phyloP scores from a whole-genome alignment of 2,329 filamentous ascomycete species.

The Fusarium denticulatum region DNA sequence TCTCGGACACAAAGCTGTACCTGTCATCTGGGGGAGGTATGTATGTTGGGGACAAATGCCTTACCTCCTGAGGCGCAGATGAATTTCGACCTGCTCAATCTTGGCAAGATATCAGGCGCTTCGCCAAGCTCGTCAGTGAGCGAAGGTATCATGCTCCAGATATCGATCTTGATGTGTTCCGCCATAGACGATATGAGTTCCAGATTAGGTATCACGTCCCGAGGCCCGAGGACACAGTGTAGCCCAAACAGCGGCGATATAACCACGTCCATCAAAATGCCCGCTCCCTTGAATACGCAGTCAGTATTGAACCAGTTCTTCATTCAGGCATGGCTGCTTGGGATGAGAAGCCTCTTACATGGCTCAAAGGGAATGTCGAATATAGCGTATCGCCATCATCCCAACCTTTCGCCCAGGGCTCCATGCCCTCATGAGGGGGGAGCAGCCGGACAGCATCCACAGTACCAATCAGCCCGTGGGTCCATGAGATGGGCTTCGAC shows the following conservation, averaged over 20 bases:
- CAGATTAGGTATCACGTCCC: constrained; percentile 49
- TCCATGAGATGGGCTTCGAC: constrained; percentile 52
- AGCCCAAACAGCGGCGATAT: constrained; percentile 50
- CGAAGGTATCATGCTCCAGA: constrained; percentile 53
- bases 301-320: fast-evolving
- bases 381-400: constrained; percentile 43
- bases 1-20: fast-evolving
- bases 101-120: constrained; percentile 47
- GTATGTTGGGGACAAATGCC: not conserved
- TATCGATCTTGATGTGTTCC: constrained; percentile 49
- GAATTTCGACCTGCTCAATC: constrained; percentile 46
- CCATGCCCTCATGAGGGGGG: constrained; percentile 45
- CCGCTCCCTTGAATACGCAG: constrained; percentile 44
- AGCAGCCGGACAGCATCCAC: constrained; percentile 51
- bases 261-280: constrained; percentile 54
- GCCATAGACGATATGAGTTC: constrained; percentile 48
- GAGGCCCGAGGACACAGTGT: constrained; percentile 50
- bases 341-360: not conserved
- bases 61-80: constrained; percentile 45
- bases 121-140: constrained; percentile 48
- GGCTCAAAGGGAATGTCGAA: constrained; percentile 35
- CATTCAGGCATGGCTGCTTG: fast-evolving
- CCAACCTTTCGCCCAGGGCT: constrained; percentile 42
- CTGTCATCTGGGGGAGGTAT: fast-evolving
- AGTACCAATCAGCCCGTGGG: constrained; percentile 46